A percentile compares a stretch with the other conserved stretches of the same genome.
These are phyloP conservation scores for Asterella californica DNA, from an alignment of 225 moss, liverwort and hornwort genomes.

Conservation along the genomic window DNA sequence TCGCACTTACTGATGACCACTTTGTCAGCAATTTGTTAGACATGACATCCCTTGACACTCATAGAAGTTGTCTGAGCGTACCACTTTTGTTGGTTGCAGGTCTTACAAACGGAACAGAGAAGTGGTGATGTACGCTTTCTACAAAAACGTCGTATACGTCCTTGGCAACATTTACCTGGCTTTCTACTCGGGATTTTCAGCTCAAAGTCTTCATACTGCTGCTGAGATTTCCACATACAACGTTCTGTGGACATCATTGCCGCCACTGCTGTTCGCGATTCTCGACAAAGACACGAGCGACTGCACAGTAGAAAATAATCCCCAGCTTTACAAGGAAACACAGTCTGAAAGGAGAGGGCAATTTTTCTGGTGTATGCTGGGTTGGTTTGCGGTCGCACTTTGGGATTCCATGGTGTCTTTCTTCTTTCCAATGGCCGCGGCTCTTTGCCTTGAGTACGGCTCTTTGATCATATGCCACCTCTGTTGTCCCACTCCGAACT, in stretches of 20 bases:
- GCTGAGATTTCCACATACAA: constrained; percentile 66
- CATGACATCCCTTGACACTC: not conserved
- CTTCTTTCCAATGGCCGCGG: constrained; percentile 42
- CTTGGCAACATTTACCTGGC: constrained; percentile 64
- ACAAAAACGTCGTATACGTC: constrained; percentile 68
- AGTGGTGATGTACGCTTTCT: constrained; percentile 65
- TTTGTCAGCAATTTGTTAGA: too few species aligned
- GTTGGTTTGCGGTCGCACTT: constrained; percentile 48
- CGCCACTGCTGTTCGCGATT: constrained; percentile 51
- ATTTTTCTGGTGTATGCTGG: constrained; percentile 40
- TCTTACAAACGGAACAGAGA: constrained; percentile 90
- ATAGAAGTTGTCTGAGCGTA: not conserved
- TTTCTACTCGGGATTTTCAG: constrained; percentile 65
- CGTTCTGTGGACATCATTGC: constrained; percentile 74
- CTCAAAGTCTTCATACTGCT: constrained; percentile 49
- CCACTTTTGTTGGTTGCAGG: constrained; percentile 33
- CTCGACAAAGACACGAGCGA: constrained; percentile 73
- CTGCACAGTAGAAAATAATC: constrained; percentile 82
- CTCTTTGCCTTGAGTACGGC: constrained; percentile 38
- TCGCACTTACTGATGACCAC: too few species aligned
- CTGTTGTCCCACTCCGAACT: not conserved
- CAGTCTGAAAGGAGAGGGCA: constrained; percentile 51
- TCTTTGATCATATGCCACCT: not conserved
- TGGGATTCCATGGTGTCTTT: constrained; percentile 84
- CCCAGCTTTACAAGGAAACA: constrained; percentile 78